Evolutionary conservation across 2,329 filamentous ascomycete species (phyloP).

Genomic region (Trichoderma sp.): DNA sequence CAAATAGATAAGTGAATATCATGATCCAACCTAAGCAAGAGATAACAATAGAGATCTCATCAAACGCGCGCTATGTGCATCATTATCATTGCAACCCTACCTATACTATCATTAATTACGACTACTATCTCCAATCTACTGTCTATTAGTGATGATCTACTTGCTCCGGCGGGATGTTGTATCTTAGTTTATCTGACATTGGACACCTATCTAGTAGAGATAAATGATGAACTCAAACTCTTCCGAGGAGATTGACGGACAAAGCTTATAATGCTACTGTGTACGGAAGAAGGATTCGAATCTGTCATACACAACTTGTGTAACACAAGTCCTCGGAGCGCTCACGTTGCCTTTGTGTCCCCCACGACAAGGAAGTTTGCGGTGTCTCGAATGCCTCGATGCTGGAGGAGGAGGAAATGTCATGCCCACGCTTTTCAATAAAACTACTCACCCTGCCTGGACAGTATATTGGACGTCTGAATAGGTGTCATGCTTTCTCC

Average conservation of each 20-base stretch:
- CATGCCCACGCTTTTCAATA: background rate
- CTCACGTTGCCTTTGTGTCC: background rate
- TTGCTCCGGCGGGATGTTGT: background rate
- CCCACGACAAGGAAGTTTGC: background rate
- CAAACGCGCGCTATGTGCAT: background rate
- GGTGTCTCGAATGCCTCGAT: background rate
- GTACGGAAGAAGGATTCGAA: no score
- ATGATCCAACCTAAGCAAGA: background rate
- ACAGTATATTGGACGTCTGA: background rate
- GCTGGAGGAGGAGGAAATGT: background rate
- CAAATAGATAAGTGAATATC: background rate
- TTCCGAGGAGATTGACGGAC: background rate
- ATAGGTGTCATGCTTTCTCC: background rate
- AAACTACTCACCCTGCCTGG: background rate
- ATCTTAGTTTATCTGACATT: background rate
- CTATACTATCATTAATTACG: background rate
- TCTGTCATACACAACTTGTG: background rate
- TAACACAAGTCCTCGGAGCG: background rate
- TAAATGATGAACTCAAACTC: background rate
- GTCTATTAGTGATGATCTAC: background rate
- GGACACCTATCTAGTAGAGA: background rate
- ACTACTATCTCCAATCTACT: background rate
- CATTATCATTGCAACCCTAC: background rate
- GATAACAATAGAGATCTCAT: background rate
- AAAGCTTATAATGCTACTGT: background rate